Base-by-base conservation (phyloP, 1,139 yeast species). In the Entelexis paramagnoliae region DNA sequence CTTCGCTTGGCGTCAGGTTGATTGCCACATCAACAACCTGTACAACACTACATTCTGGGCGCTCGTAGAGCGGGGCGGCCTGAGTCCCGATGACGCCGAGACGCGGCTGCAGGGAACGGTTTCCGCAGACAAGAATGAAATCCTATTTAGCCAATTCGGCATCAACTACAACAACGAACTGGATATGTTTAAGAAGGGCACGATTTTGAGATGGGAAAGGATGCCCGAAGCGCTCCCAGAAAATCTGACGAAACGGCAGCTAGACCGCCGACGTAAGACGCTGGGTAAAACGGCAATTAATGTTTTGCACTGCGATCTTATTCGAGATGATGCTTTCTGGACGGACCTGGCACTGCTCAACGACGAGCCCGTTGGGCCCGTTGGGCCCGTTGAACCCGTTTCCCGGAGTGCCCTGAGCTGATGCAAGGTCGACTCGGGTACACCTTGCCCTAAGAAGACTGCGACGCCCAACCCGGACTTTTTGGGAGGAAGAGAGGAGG, bases 21-120 rank as follows among this genome's bases (percentile, higher is more conserved):
- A 91, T 64, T 91, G 98, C 53, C 98, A 91, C 67, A 91, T 91
- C 52, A 91, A 91, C 65, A 91, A 91, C 64, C 69, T 93, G 56
- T 93, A 89, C 71, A 91, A 91, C 63, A 93, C 99, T 0, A 72
- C 88, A 0, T 93, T 91, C 64, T 91, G 99, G 99, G 74, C 80
- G 8, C 72, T 93, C 61, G 93, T 91, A 0, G 66, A 72, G 30
- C 72, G 75, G 55, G 91, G 94, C n/a, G 80, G 79, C 0, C 55
- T 83, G 66, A 75, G 83, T 0, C 80, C 94, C 0, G 77, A 78
- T 55, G 89, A 85, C 40, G 91, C 96, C 0, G 96, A 91, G 61
- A 74, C 79, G 50, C 71, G 69, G 58, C 72, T 89, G 26, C 74
- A 66, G 50, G 89, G 96, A 0, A 86, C 97, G 0, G 64, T 86